A percentile compares a stretch with the other conserved stretches of the same genome.
These are phyloP conservation scores for Lenzites betulinus DNA, from an alignment of 768 basidiomycete species.

Conservation along the genomic window DNA sequence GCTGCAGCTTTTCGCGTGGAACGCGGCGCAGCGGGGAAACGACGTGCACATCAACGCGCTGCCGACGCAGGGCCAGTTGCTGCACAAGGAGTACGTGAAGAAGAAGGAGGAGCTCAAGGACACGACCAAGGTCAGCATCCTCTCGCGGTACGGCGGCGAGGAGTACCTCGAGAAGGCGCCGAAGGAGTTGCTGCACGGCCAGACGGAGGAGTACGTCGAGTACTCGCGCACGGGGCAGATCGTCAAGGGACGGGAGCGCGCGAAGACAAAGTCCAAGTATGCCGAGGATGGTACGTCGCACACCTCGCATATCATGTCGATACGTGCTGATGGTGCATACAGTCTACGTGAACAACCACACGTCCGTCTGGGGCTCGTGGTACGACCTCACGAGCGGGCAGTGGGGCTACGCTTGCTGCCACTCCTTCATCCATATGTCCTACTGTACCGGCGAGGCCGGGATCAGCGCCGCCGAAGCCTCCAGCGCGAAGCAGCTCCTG, in stretches of 20 bases:
- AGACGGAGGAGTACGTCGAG: slow-evolving; percentile 97
- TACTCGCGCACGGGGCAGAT: slow-evolving; percentile 92
- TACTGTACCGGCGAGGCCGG: slow-evolving; percentile 91
- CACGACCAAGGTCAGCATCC: slow-evolving; percentile 83
- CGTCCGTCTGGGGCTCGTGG: slow-evolving; percentile 97
- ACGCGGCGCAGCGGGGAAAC: slow-evolving; percentile 89
- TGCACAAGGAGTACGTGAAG: slow-evolving; percentile 87
- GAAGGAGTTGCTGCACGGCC: slow-evolving; percentile 89
- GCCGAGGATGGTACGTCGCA: slow-evolving; percentile 84
- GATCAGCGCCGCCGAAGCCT: slow-evolving; percentile 76
- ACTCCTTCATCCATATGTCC: slow-evolving; percentile 80
- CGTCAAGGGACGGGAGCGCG: slow-evolving; percentile 88
- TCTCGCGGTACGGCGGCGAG: slow-evolving; percentile 93
- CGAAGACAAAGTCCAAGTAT: slow-evolving; percentile 89
- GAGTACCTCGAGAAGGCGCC: slow-evolving; percentile 89
- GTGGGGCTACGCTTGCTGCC: slow-evolving; percentile 98
- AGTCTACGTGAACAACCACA: slow-evolving; percentile 95
- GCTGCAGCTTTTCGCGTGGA: slow-evolving; percentile 97
- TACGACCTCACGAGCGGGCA: slow-evolving; percentile 66
- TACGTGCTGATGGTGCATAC: slow-evolving; percentile 12
- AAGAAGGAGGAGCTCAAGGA: slow-evolving; percentile 94
- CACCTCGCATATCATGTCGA: neutral
- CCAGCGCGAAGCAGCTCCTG: slow-evolving; percentile 70
- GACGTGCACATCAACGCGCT: slow-evolving; percentile 96
- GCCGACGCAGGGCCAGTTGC: slow-evolving; percentile 91